Percentiles rank a stretch among this genome's conserved stretches.
Evolutionary conservation across 2,329 filamentous ascomycete species (phyloP).

Genomic region (Aspergillus phoenicis): DNA sequence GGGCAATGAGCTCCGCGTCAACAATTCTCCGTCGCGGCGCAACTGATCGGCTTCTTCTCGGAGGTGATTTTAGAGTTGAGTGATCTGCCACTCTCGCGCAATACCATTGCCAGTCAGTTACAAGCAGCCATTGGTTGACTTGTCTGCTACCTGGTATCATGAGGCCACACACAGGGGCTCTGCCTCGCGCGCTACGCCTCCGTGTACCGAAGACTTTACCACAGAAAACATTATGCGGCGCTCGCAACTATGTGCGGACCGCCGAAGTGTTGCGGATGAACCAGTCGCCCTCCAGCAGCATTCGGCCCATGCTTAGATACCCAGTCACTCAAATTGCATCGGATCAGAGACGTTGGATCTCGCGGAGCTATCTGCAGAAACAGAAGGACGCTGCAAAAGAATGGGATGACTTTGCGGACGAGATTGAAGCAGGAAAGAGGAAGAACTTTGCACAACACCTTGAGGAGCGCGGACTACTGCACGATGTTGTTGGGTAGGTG

Average conservation of each 20-base stretch:
- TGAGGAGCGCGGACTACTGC: slow-evolving; percentile 50
- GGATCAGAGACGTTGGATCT: slow-evolving; percentile 42
- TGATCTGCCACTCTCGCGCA: neutral
- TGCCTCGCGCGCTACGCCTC: slow-evolving; percentile 28
- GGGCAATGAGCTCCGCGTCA: slow-evolving; percentile 22
- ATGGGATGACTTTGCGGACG: slow-evolving; percentile 44
- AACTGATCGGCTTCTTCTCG: slow-evolving; percentile 24
- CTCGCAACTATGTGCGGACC: slow-evolving; percentile 29
- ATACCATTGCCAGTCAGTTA: neutral
- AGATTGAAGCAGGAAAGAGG: slow-evolving; percentile 47
- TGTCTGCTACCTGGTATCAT: slow-evolving; percentile 24
- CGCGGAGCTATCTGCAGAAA: slow-evolving; percentile 38
- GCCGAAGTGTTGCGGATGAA: slow-evolving; percentile 22
- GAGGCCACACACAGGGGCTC: slow-evolving; percentile 26
- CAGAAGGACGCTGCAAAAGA: slow-evolving; percentile 44
- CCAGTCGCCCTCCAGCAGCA: slow-evolving; percentile 14
- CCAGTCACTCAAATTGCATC: neutral
- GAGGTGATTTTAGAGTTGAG: slow-evolving; percentile 4
- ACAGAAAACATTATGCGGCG: slow-evolving; percentile 22
- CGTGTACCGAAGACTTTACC: slow-evolving; percentile 16
- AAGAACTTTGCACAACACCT: slow-evolving; percentile 48
- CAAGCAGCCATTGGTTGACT: slow-evolving; percentile 10
- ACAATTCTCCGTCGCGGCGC: slow-evolving; percentile 25
- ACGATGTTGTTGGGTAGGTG: slow-evolving; percentile 51
- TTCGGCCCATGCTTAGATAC: slow-evolving; percentile 18